Evolutionary conservation across 2,329 filamentous ascomycete species (phyloP), one percentile per base, ranked within the genome.

Genomic region (Ilyonectria destructans): DNA sequence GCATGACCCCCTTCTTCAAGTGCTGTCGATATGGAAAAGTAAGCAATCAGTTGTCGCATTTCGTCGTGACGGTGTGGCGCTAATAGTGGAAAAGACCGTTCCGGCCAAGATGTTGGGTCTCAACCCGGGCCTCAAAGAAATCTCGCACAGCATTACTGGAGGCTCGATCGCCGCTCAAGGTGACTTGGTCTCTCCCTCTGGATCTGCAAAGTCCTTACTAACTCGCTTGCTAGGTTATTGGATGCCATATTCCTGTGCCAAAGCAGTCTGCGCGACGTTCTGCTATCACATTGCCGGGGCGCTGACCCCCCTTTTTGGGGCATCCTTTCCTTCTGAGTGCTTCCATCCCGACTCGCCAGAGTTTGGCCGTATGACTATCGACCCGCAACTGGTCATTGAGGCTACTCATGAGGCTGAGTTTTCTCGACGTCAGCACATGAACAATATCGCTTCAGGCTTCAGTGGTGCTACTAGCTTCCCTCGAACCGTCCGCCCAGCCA

Each of bases 1-100:
- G 96, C 69, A 97, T 97, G 81, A 98, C 95, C 2, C 93, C 95
- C 31, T 93, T 98, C 78, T 98, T 98, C 87, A 97, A 97, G 80
- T 95, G 93, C 72, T 92, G 91, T 79, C 91, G 92, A 71, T 96
- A 96, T 78, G 88, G 92, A 71, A 99, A 99, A 90, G 96, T 95
- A 79, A 77, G 69, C 61, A 75, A 43, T 37, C 26, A 57, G 26
- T 37, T 60, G 19, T 58, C 55, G 6, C 10, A 29, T 35, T 40
- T 9, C 23, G 51, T 43, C 9, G 10, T 58, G 40, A 29, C 3
- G 21, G 17, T 35, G 59, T 57, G 62, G 48, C n/a, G 48, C 71
- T 76, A 51, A 77, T 62, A 43, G 46, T n/a, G 13, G 13, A 54
- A 57, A 75, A 98, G 96, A 98, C 96, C 1, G 92, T 92, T 21